Conservation (phyloP, 441 rosid genomes). For the Arabidopsis hybrid region DNA sequence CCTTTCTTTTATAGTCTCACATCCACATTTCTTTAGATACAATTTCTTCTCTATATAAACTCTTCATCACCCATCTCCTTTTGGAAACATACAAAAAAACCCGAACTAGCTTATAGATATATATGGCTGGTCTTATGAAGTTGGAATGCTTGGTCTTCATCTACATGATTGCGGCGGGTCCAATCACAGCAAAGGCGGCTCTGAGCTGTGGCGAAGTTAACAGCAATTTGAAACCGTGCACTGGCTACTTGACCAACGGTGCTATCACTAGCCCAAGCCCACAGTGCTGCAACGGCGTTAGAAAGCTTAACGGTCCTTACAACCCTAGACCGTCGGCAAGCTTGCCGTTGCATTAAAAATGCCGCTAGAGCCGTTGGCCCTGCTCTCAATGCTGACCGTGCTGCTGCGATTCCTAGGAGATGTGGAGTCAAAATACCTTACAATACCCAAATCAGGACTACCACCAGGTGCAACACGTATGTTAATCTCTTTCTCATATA, state of each 20-base stretch:
- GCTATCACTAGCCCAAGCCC: not conserved
- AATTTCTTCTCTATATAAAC: slow-evolving; percentile 36
- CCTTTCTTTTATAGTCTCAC: not conserved
- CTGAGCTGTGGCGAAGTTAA: slow-evolving; percentile 41
- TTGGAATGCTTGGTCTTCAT: slow-evolving; percentile 40
- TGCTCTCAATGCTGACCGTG: slow-evolving; percentile 22
- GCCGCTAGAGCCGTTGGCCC: not conserved
- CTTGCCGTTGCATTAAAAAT: slow-evolving; percentile 53
- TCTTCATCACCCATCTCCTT: slow-evolving; percentile 23
- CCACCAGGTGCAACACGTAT: slow-evolving; percentile 53
- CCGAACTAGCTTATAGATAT: not conserved
- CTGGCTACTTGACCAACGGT: slow-evolving; percentile 1
- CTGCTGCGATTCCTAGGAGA: slow-evolving; percentile 45
- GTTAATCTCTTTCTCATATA: not conserved
- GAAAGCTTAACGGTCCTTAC: slow-evolving; percentile 46
- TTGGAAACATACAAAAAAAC: not conserved
- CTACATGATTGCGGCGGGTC: slow-evolving; percentile 49
- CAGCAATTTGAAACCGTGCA: not conserved
- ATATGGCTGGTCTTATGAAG: slow-evolving; percentile 38
- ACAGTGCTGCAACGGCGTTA: slow-evolving; percentile 51
- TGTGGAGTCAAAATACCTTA: slow-evolving; percentile 54
- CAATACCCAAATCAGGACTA: slow-evolving; percentile 45
- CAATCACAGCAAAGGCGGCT: slow-evolving; percentile 42
- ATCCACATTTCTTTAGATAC: slow-evolving; percentile 2
- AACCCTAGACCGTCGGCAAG: slow-evolving; percentile 50